phyloP scores from a whole-genome alignment of 2,329 filamentous ascomycete genomes.

The Claviceps monticola region DNA sequence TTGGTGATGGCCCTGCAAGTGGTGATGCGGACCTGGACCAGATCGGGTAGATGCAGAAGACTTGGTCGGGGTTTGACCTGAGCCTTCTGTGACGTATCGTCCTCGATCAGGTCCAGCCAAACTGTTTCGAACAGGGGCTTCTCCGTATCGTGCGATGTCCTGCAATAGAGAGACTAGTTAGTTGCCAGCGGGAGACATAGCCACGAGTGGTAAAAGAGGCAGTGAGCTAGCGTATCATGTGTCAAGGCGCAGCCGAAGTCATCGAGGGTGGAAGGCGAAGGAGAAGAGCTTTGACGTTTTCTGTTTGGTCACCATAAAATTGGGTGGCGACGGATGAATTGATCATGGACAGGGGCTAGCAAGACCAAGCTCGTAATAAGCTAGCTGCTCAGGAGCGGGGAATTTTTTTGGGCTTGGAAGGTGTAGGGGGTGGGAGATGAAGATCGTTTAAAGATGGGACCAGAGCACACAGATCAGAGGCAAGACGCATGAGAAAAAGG shows the following conservation, averaged over 20 bases:
- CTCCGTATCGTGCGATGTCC: constrained; percentile 65
- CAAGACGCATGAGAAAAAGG: constrained; percentile 3
- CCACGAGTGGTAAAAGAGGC: not conserved
- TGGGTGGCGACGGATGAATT: constrained; percentile 1
- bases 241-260: not conserved
- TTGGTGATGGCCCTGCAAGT: constrained; percentile 43
- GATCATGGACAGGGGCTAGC: constrained; percentile 1
- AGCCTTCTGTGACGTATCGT: constrained; percentile 42
- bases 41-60: constrained; percentile 50
- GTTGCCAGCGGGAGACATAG: not conserved
- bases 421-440: not conserved
- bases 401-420: not conserved
- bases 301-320: constrained; percentile 1
- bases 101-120: constrained; percentile 57
- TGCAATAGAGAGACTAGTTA: constrained; percentile 16
- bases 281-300: not conserved
- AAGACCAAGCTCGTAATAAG: not conserved
- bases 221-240: not conserved
- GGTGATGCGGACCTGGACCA: constrained; percentile 46
- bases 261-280: not conserved
- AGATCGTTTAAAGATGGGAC: not conserved
- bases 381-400: not conserved
- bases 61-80: constrained; percentile 35
- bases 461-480: not conserved
- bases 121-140: constrained; percentile 60